Percentiles rank a stretch among this genome's conserved stretches.
These are phyloP conservation scores for Pseudofabraea citricarpa DNA, from an alignment of 2,329 filamentous ascomycete species.

Conservation along the genomic window DNA sequence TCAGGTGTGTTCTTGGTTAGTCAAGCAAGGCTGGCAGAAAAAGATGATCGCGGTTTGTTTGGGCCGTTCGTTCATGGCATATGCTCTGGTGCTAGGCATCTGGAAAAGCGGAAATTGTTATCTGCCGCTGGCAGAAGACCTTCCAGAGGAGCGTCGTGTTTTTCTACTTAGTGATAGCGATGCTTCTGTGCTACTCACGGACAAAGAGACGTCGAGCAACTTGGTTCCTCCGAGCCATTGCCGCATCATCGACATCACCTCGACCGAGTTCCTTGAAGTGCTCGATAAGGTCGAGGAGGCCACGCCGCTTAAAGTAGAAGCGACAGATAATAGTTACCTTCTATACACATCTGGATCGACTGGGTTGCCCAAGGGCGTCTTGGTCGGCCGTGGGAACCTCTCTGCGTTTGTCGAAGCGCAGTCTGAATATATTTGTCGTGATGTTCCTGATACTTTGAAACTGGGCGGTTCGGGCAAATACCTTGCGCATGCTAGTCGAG, in stretches of 20 bases:
- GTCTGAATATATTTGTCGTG: neutral
- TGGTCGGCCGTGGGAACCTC: neutral
- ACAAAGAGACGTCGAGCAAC: conserved; percentile 10
- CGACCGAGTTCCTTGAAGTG: neutral
- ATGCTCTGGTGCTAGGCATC: conserved; percentile 27
- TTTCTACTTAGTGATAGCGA: conserved; percentile 26
- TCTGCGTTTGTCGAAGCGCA: neutral
- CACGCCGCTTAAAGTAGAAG: no score
- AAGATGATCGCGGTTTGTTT: conserved; percentile 27
- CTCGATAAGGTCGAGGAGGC: conserved; percentile 36
- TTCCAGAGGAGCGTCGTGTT: conserved; percentile 25
- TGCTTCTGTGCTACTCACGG: conserved; percentile 26
- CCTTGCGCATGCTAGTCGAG: conserved; percentile 28
- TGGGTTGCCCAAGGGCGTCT: conserved; percentile 74
- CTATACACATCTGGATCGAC: conserved; percentile 81
- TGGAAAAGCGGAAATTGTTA: conserved; percentile 30
- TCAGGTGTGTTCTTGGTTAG: no score
- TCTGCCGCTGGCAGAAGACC: conserved; percentile 29
- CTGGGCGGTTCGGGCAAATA: conserved; percentile 21
- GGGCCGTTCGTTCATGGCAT: conserved; percentile 23
- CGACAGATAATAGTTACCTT: no score
- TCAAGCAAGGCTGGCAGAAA: no score
- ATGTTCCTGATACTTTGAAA: neutral
- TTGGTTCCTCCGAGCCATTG: conserved; percentile 19
- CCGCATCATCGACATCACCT: conserved; percentile 18